These are phyloP conservation scores for Epichloe aotearoae DNA, from an alignment of 2,329 filamentous ascomycete genomes.

Conservation along the genomic window DNA sequence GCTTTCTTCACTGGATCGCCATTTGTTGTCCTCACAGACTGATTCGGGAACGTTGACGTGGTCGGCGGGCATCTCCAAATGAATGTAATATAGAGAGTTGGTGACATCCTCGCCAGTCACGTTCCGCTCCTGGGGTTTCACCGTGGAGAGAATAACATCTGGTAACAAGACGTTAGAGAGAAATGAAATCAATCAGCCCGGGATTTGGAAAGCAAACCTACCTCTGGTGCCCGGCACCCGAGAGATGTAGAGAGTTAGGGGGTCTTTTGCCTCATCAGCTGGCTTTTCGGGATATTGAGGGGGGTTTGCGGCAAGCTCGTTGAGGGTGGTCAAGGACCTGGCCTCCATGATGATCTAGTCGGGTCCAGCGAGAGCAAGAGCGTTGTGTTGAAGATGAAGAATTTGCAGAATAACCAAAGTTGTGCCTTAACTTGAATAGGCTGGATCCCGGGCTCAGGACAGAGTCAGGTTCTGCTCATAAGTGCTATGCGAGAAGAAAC, in stretches of 20 bases:
- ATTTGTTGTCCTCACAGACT: slow-evolving; percentile 17
- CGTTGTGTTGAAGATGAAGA: not conserved
- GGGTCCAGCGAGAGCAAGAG: not conserved
- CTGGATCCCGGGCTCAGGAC: not conserved
- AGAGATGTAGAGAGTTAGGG: slow-evolving; percentile 80
- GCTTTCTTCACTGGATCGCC: slow-evolving; percentile 29
- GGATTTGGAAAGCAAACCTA: slow-evolving; percentile 23
- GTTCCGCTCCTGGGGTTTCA: slow-evolving; percentile 79
- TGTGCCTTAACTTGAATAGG: not conserved
- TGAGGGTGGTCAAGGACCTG: slow-evolving; percentile 67
- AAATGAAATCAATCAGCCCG: slow-evolving; percentile 4
- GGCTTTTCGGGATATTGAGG: slow-evolving; percentile 75
- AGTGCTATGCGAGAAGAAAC: not conserved
- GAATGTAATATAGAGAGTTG: slow-evolving; percentile 82
- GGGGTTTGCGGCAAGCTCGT: slow-evolving; percentile 75
- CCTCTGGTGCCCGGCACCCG: slow-evolving; percentile 84
- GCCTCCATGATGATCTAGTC: slow-evolving; percentile 50
- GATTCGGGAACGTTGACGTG: slow-evolving; percentile 27
- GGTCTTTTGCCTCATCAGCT: slow-evolving; percentile 51
- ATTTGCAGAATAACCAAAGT: not conserved
- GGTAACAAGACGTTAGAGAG: slow-evolving; percentile 1
- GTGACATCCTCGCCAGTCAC: slow-evolving; percentile 80
- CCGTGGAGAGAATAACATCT: slow-evolving; percentile 87
- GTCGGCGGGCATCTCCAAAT: slow-evolving; percentile 46
- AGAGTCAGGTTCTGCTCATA: not conserved